Percentiles rank a stretch among this genome's conserved stretches.
These are phyloP conservation scores for Magnolia officinalis DNA, from an alignment of 164 flowering plant species.

Conservation along the genomic window DNA sequence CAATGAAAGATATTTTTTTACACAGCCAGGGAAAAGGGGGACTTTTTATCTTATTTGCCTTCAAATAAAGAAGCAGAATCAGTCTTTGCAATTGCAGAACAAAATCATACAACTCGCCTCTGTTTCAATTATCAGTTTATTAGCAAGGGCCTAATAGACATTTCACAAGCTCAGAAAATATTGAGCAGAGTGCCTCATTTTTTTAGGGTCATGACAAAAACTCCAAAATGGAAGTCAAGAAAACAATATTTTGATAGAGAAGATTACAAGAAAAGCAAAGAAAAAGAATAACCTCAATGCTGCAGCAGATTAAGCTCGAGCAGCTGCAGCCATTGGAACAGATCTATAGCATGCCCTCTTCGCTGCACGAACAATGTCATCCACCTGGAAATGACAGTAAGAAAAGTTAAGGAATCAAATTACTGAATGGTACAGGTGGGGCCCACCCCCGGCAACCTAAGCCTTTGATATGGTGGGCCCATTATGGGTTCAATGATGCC, in stretches of 20 bases:
- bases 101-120: no score
- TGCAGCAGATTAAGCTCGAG: conserved; percentile 18
- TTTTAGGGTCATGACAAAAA: neutral
- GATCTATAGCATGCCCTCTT: conserved; percentile 69
- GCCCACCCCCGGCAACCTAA: neutral
- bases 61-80: no score
- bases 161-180: neutral
- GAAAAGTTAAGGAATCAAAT: no score
- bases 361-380: conserved; percentile 76
- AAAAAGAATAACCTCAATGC: neutral
- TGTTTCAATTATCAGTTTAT: no score
- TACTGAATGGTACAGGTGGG: no score
- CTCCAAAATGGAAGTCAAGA: neutral
- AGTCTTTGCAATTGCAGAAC: no score
- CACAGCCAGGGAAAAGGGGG: no score
- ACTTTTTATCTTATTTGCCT: no score
- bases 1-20: no score
- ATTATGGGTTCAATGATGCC: neutral
- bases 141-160: neutral
- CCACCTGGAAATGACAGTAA: conserved; percentile 36
- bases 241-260: neutral
- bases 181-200: neutral
- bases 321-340: conserved; percentile 50
- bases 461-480: neutral
- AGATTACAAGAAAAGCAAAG: neutral